Percentiles rank a stretch among this genome's conserved stretches.
Conservation (phyloP, 2,329 filamentous ascomycete genomes). For the Calonectria crousiana region DNA sequence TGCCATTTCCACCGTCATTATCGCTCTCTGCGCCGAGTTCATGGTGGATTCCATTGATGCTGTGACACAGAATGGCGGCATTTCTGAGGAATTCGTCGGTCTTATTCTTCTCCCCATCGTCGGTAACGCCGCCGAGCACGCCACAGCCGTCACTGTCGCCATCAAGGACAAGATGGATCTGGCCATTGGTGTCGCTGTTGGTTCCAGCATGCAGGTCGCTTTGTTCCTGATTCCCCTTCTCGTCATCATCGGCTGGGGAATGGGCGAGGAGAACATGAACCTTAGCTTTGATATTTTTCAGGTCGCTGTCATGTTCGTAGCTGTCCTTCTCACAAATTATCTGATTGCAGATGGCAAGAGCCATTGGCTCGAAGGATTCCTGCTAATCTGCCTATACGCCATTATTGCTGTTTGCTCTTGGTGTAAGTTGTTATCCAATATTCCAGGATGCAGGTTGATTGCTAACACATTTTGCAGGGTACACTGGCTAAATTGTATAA, state of each 20-base stretch:
- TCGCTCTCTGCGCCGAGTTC: slow-evolving; percentile 85
- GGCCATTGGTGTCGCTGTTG: slow-evolving; percentile 83
- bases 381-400: slow-evolving; percentile 81
- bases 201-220: slow-evolving; percentile 84
- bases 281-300: slow-evolving; percentile 92
- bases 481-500: slow-evolving; percentile 17
- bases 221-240: slow-evolving; percentile 83
- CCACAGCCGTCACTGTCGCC: slow-evolving; percentile 83
- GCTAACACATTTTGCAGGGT: slow-evolving; percentile 27
- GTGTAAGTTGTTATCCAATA: slow-evolving; percentile 59
- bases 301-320: slow-evolving; percentile 85
- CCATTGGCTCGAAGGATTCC: slow-evolving; percentile 83
- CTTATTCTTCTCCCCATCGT: slow-evolving; percentile 85
- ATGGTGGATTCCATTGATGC: slow-evolving; percentile 80
- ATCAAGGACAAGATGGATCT: slow-evolving; percentile 90
- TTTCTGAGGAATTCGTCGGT: slow-evolving; percentile 82
- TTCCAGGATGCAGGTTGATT: neutral
- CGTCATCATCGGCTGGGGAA: slow-evolving; percentile 83
- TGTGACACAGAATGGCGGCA: slow-evolving; percentile 69
- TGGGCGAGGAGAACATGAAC: slow-evolving; percentile 79
- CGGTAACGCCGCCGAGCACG: slow-evolving; percentile 86
- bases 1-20: slow-evolving; percentile 78
- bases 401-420: slow-evolving; percentile 81
- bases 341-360: slow-evolving; percentile 85
- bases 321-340: slow-evolving; percentile 88